These are phyloP conservation scores for Phialemoniopsis sp. DNA, from an alignment of 2,329 filamentous ascomycete genomes.

Conservation along the genomic window DNA sequence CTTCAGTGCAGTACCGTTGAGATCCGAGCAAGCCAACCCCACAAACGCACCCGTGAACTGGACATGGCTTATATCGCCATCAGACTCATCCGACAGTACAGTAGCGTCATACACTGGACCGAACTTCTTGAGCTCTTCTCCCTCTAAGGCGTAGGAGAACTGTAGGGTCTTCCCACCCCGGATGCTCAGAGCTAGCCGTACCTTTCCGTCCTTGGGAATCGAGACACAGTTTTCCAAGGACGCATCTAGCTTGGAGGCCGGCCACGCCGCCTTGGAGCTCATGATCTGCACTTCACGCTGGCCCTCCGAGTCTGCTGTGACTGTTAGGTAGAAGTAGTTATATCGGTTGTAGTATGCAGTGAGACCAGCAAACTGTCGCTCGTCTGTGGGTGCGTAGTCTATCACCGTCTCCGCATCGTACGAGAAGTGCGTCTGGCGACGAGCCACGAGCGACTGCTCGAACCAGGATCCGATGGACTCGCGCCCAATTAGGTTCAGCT, in stretches of 20 bases:
- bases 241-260: conserved; percentile 39
- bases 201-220: conserved; percentile 51
- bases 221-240: conserved; percentile 37
- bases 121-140: conserved; percentile 37
- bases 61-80: conserved; percentile 55
- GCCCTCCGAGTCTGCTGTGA: conserved; percentile 52
- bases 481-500: conserved; percentile 43
- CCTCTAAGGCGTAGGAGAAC: conserved; percentile 51
- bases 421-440: conserved; percentile 61
- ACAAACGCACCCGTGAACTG: conserved; percentile 62
- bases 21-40: conserved; percentile 50
- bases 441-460: conserved; percentile 51
- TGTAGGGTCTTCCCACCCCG: conserved; percentile 43
- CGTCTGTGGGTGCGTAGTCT: conserved; percentile 58
- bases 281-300: conserved; percentile 54
- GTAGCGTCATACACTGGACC: conserved; percentile 55
- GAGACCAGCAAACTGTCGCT: conserved; percentile 57
- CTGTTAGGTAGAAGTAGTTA: conserved; percentile 62
- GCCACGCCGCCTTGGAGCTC: conserved; percentile 52
- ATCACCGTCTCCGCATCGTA: conserved; percentile 89
- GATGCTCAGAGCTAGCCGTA: conserved; percentile 46
- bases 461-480: conserved; percentile 56
- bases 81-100: conserved; percentile 59
- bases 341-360: conserved; percentile 60
- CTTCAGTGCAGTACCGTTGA: conserved; percentile 43